Evolutionary conservation across 2,329 filamentous ascomycete species (phyloP), one percentile per base, ranked within the genome.

Genomic region (Ambrosiella beaveri): DNA sequence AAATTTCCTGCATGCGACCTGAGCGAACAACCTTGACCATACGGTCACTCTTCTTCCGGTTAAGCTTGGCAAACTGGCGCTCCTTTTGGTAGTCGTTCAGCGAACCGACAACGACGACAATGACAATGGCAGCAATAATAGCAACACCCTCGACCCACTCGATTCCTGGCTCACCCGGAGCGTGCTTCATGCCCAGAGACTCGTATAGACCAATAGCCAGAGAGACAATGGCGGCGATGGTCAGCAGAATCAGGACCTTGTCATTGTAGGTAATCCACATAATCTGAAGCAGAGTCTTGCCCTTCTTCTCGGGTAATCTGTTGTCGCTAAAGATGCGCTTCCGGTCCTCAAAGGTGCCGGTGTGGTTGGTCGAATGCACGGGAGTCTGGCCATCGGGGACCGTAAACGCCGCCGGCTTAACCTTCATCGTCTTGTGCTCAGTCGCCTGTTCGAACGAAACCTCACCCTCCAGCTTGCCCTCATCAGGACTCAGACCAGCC

Each of bases 251-350:
- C 51, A 89, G 72, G 2, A 90, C 83, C 67, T 89, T 90, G 74
- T 90, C 86, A 70, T 89, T 87, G 68, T 88, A 88, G 0, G 86
- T 87, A 64, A 89, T 85, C 85, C 85, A 89, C 69, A 87, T 85
- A 47, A 90, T 73, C 65, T 86, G 73, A 50, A 86, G 72, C 45
- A 89, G 75, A 62, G 74, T 84, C 71, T 88, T 89, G 50, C 83
- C 78, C 70, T 88, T 87, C 68, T 84, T 84, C 64, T 80, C 82
- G 0, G 86, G 86, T 40, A 90, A 71, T 49, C 80, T 74, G 66
- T 90, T 90, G 68, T 88, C 83, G 63, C 74, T 76, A 66, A 79
- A 89, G 37, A 88, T 78, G 40, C 85, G 81, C 65, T 81, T 82
- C 60, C 86, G 77, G 64, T 88, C 85, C 12, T 68, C 67, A 61